Evolutionary conservation across 2,329 filamentous ascomycete genomes (phyloP).

Genomic region (Fusarium pseudograminearum): DNA sequence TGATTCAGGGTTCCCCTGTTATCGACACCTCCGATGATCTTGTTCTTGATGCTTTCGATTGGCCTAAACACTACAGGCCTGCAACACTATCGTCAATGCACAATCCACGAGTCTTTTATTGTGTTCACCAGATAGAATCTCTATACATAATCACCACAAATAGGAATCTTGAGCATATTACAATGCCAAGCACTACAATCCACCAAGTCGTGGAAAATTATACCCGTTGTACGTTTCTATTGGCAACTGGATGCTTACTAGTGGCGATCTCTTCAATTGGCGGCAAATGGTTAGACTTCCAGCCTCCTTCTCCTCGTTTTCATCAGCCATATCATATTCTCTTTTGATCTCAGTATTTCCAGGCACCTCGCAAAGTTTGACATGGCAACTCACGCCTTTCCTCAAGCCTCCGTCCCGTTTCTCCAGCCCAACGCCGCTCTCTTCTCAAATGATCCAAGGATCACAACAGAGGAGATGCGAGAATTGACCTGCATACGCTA

Average conservation of each 20-base stretch:
- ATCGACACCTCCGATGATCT: conserved; percentile 30
- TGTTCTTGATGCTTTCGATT: conserved; percentile 11
- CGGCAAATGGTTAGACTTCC: conserved; percentile 32
- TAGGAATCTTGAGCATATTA: conserved; percentile 11
- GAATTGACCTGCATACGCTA: conserved; percentile 34
- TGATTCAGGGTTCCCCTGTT: conserved; percentile 25
- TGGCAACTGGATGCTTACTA: conserved; percentile 10
- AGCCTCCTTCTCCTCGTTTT: conserved; percentile 31
- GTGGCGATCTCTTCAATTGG: conserved; percentile 29
- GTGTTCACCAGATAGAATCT: not conserved
- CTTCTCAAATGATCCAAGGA: conserved; percentile 23
- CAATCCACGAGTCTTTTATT: not conserved
- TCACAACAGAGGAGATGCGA: conserved; percentile 21
- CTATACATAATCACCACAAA: not conserved
- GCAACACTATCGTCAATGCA: conserved; percentile 10
- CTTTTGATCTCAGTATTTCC: not conserved
- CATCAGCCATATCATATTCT: conserved; percentile 7
- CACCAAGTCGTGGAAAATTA: conserved; percentile 19
- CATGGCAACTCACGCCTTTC: conserved; percentile 3
- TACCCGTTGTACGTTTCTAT: conserved; percentile 10
- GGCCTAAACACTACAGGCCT: conserved; percentile 5
- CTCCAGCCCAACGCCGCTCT: conserved; percentile 18
- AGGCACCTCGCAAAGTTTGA: conserved; percentile 6
- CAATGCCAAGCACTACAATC: conserved; percentile 12
- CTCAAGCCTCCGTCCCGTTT: conserved; percentile 17